Percentiles rank a stretch among this genome's conserved stretches.
These are phyloP conservation scores for Dryas integrifolia DNA, from an alignment of 331 rosid genomes.

Conservation along the genomic window DNA sequence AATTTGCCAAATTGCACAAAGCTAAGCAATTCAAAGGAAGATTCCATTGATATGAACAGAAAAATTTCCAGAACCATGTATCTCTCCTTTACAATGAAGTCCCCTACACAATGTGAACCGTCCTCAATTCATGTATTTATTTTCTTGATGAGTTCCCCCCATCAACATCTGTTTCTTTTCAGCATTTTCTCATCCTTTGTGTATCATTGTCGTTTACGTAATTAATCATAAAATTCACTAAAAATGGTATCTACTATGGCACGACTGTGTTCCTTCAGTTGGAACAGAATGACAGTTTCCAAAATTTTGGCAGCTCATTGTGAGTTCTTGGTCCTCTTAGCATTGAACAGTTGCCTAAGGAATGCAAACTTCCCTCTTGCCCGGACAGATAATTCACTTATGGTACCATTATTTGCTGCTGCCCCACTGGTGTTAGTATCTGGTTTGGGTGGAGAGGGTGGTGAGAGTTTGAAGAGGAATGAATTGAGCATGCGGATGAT, in stretches of 20 bases:
- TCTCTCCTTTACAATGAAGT: constrained; percentile 42
- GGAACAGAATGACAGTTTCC: constrained; percentile 29
- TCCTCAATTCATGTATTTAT: constrained; percentile 29
- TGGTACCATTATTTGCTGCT: constrained; percentile 57
- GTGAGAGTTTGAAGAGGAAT: constrained; percentile 67
- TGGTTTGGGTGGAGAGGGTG: constrained; percentile 46
- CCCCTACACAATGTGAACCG: constrained; percentile 36
- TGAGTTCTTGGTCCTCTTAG: constrained; percentile 74
- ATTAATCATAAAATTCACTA: constrained; percentile 37
- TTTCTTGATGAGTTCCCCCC: constrained; percentile 32
- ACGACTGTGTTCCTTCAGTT: constrained; percentile 25
- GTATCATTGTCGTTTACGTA: constrained; percentile 24
- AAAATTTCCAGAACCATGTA: constrained; percentile 24
- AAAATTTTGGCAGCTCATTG: constrained; percentile 40
- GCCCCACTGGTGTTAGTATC: constrained; percentile 48
- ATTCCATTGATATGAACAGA: constrained; percentile 23
- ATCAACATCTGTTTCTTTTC: constrained; percentile 37
- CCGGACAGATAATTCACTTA: constrained; percentile 66
- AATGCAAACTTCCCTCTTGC: constrained; percentile 80
- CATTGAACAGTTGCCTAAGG: constrained; percentile 82
- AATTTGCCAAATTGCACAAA: not conserved
- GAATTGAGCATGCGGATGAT: constrained; percentile 86
- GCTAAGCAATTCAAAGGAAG: not conserved
- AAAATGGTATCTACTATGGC: constrained; percentile 22
- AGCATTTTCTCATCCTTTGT: constrained; percentile 29